A percentile compares a stretch with the other conserved stretches of the same genome.
These are phyloP conservation scores for Quercus gilva DNA, from an alignment of 306 rosid genomes.

Conservation along the genomic window DNA sequence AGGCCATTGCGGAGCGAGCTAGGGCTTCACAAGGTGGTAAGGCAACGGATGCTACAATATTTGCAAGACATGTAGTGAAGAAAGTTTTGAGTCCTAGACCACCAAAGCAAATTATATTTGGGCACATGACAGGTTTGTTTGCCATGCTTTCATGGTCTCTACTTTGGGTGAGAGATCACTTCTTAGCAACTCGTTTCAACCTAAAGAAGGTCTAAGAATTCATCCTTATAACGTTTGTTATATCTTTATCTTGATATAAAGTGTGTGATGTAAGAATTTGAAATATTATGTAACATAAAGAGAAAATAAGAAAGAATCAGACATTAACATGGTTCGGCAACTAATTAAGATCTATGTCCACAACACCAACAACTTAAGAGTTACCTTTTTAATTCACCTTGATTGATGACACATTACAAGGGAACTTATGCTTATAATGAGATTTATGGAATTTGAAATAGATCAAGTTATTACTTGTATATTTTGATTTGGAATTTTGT, in stretches of 20 bases:
- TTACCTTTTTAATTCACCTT: no score
- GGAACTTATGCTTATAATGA: no score
- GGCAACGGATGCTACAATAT: constrained; percentile 56
- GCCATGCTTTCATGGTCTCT: constrained; percentile 71
- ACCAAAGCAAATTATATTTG: constrained; percentile 65
- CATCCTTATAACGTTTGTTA: neutral
- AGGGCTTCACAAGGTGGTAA: constrained; percentile 72
- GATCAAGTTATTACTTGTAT: no score
- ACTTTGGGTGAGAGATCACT: constrained; percentile 64
- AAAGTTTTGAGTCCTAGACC: constrained; percentile 53
- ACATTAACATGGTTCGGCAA: no score
- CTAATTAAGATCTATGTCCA: no score
- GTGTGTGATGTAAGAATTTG: no score
- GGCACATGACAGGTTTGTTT: constrained; percentile 71
- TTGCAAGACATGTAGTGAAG: constrained; percentile 62
- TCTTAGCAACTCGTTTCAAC: constrained; percentile 62
- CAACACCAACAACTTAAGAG: no score
- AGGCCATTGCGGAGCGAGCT: constrained; percentile 58
- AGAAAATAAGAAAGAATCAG: no score
- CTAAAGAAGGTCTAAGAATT: constrained; percentile 36
- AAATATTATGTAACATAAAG: no score
- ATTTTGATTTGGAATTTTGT: no score
- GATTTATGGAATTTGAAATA: no score
- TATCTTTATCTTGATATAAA: constrained; percentile 3
- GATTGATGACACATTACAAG: no score